Evolutionary conservation across 2,329 filamentous ascomycete species (phyloP), one percentile per base, ranked within the genome.

Genomic region (Sclerotinia sclerotiorum): DNA sequence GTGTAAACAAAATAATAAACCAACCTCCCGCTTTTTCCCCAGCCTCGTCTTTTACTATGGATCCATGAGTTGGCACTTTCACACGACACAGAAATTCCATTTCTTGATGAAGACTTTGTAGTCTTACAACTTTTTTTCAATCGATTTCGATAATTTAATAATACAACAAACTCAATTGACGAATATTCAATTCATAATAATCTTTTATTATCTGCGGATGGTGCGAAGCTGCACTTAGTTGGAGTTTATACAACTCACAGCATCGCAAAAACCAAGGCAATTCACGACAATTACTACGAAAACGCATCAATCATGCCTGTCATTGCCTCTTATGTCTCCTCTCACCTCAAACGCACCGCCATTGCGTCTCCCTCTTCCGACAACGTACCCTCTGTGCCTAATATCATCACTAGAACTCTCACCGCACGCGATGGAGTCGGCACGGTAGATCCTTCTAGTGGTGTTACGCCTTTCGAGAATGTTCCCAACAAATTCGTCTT

Each of bases 401-500:
- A 44, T 3, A 42, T 65, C 27, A 19, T 65, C 27, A 48, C 39
- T 7, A 56, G 21, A 58, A 32, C 52, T 21, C 56, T 67, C 65
- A 35, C 74, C 56, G 55, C 72, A 49, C 68, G 69, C 13, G 70
- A 74, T 60, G 61, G 11, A 5, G 17, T 27, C 24, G 21, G n/a
- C 55, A 69, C 69, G 8, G 56, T 64, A 15, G 64, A 86, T 72
- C 82, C 85, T 0, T 75, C 77, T 13, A 69, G 72, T 3, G 87
- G 87, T 68, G 80, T 83, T 17, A 82, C 86, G n/a, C 79, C 82
- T 69, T 85, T 86, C 1, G 78, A 83, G 51, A 74, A 84, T 68
- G 85, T 78, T 52, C 74, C 75, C 80, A 89, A 90, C 76, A 85
- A 84, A 27, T 91, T 88, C 69, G 88, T 97, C 74, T 91, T 98